Conservation (phyloP, 352 stramenopile genomes). For the Pythium aristosporum region DNA sequence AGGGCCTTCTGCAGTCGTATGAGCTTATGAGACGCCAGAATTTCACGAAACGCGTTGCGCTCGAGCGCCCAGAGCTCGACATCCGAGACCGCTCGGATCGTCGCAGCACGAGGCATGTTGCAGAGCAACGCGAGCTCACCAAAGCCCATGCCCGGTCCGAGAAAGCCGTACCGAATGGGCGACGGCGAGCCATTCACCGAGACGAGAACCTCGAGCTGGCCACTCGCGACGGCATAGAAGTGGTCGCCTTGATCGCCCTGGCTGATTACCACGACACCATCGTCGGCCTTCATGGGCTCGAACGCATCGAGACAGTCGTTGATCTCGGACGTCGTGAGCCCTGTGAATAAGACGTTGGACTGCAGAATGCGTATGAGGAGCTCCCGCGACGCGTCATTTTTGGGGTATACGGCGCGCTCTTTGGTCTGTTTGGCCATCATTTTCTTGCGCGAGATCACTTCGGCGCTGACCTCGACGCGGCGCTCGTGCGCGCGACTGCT, state of each 20-base stretch:
- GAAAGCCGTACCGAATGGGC: constrained; percentile 68
- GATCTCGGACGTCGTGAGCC: constrained; percentile 51
- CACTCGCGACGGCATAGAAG: constrained; percentile 69
- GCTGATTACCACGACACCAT: constrained; percentile 53
- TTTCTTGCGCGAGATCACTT: constrained; percentile 73
- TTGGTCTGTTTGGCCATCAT: constrained; percentile 43
- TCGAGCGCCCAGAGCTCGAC: constrained; percentile 73
- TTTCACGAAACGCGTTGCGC: constrained; percentile 73
- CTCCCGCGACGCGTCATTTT: constrained; percentile 52
- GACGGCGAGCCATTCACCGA: constrained; percentile 42
- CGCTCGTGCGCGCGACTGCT: constrained; percentile 32
- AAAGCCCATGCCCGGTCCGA: constrained; percentile 81
- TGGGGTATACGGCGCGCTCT: constrained; percentile 60
- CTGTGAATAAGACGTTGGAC: constrained; percentile 76
- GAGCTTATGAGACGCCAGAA: constrained; percentile 71
- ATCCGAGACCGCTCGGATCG: constrained; percentile 70
- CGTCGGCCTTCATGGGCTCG: constrained; percentile 47
- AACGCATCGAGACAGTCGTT: constrained; percentile 76
- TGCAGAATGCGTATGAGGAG: constrained; percentile 63
- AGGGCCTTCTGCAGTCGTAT: constrained; percentile 59
- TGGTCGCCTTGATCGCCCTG: constrained; percentile 77
- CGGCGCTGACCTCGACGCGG: constrained; percentile 72
- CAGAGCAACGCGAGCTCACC: constrained; percentile 97
- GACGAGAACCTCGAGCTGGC: constrained; percentile 73
- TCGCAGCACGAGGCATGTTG: constrained; percentile 94